Percentiles rank a stretch among this genome's conserved stretches.
Conservation (phyloP, 2,329 filamentous ascomycete species). For the Rhexocercosporidium sp. region DNA sequence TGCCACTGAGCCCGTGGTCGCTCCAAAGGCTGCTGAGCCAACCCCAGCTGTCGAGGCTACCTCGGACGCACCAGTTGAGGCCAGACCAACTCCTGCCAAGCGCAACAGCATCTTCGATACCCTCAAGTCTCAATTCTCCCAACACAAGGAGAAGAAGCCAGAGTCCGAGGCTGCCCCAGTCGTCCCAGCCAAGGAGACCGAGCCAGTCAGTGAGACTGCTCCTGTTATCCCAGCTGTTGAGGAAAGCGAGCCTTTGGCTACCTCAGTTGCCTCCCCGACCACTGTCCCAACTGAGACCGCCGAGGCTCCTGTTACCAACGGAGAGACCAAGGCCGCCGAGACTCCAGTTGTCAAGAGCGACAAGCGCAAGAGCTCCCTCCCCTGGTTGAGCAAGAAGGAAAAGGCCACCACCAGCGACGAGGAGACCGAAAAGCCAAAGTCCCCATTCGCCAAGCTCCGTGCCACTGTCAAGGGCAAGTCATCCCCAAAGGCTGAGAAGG, state of each 20-base stretch:
- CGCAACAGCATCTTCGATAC: conserved; percentile 42
- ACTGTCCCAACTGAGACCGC: conserved; percentile 43
- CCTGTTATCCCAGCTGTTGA: conserved; percentile 44
- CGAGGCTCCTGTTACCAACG: conserved; percentile 45
- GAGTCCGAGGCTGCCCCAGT: conserved; percentile 33
- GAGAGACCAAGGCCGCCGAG: conserved; percentile 47
- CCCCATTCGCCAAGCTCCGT: conserved; percentile 44
- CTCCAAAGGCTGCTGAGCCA: conserved; percentile 47
- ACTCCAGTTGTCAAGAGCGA: conserved; percentile 46
- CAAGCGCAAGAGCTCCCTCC: conserved; percentile 67
- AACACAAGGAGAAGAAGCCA: conserved; percentile 40
- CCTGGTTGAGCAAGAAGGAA: conserved; percentile 70
- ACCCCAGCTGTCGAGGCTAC: conserved; percentile 46
- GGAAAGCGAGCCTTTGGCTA: conserved; percentile 39
- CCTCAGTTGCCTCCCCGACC: conserved; percentile 36
- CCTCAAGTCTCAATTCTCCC: conserved; percentile 39
- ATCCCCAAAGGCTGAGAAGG: conserved; percentile 49
- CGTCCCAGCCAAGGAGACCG: conserved; percentile 42
- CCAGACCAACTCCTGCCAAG: conserved; percentile 42
- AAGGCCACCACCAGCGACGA: conserved; percentile 45
- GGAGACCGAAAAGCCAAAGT: conserved; percentile 47
- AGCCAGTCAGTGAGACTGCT: conserved; percentile 41
- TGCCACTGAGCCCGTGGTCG: conserved; percentile 20
- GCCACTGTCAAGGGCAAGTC: conserved; percentile 44
- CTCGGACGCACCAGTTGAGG: conserved; percentile 40